Base-by-base conservation (phyloP, 306 rosid species). In the Vigna unguiculata region DNA sequence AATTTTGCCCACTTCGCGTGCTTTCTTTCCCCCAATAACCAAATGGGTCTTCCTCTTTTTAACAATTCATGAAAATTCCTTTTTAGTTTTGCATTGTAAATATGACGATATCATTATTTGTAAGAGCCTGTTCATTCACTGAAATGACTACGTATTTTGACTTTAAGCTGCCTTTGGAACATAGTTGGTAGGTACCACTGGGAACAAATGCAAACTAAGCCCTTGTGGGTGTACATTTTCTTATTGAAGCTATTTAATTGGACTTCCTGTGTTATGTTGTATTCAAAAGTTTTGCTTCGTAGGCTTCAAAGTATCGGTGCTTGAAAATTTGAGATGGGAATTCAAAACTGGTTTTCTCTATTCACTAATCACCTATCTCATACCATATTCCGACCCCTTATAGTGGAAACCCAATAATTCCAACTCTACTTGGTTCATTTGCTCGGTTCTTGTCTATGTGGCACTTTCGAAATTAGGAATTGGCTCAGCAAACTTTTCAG, bases 81-180 rank as follows among this genome's bases (percentile, higher is more conserved):
- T 65, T 19, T 36, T 10, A 20, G 54, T 25, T 46, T 58, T 52
- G n/a, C 16, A 12, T 45, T 77, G 59, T 1, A 47, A 62, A 49
- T 65, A 30, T 73, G 65, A 24, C 36, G 63, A 9, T 72, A 10
- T 25, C 66, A 60, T 25, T 78, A 32, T 65, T 38, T 78, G 60
- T 25, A 59, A 41, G 70, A 51, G 52, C 24, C 8, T 57, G 6
- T 16, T 58, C 48, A 46, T 80, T 12, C 19, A 15, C 30, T 53
- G 46, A 16, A 73, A 45, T 36, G 16, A 8, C 16, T 8, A 61
- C 14, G 0, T 61, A 15, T 62, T 7, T 28, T 12, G 28, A 46
- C 70, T 5, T 48, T 59, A 74, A 43, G 52, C 13, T 74, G 14
- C 11, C 13, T 9, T 49, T 57, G 25, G 60, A 28, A 55, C 16